phyloP scores from a whole-genome alignment of 176 grass and related monocot genomes.

The Triticum timopheevii region DNA sequence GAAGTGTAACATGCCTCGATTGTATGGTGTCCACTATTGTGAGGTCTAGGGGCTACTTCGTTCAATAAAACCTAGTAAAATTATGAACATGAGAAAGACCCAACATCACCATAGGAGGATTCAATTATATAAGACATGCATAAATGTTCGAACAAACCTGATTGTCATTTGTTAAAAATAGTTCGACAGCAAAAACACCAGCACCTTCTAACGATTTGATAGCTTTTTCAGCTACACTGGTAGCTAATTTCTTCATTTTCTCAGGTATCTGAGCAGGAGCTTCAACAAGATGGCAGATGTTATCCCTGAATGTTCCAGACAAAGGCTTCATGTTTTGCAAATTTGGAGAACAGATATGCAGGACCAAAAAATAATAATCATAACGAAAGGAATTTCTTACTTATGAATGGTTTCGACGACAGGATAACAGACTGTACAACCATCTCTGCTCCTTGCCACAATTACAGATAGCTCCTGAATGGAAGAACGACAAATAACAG shows the following conservation, averaged over 20 bases:
- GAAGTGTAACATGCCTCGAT: conserved; percentile 96
- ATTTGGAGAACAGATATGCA: not conserved
- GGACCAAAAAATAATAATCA: not conserved
- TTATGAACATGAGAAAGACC: conserved; percentile 17
- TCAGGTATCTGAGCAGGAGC: conserved; percentile 65
- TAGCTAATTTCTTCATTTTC: conserved; percentile 71
- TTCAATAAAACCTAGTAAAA: conserved; percentile 73
- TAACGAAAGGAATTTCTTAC: conserved; percentile 44
- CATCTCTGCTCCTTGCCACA: conserved; percentile 83
- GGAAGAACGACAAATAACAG: not conserved
- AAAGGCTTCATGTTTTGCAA: not conserved
- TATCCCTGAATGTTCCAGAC: conserved; percentile 62
- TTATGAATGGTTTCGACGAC: conserved; percentile 96
- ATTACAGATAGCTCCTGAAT: conserved; percentile 86
- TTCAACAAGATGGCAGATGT: conserved; percentile 94
- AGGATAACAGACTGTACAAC: conserved; percentile 70
- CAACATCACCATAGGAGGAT: not conserved
- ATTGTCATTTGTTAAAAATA: conserved; percentile 87
- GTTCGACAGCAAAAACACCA: conserved; percentile 90
- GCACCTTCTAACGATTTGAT: conserved; percentile 78
- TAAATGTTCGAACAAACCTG: conserved; percentile 52
- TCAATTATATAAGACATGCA: not conserved
- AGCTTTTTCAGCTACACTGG: conserved; percentile 69
- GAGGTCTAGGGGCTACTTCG: conserved; percentile 93
- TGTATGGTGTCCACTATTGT: conserved; percentile 96